A percentile compares a stretch with the other conserved stretches of the same genome.
phyloP scores from a whole-genome alignment of 257 asterid species.

The Nicotiana noctiflora region DNA sequence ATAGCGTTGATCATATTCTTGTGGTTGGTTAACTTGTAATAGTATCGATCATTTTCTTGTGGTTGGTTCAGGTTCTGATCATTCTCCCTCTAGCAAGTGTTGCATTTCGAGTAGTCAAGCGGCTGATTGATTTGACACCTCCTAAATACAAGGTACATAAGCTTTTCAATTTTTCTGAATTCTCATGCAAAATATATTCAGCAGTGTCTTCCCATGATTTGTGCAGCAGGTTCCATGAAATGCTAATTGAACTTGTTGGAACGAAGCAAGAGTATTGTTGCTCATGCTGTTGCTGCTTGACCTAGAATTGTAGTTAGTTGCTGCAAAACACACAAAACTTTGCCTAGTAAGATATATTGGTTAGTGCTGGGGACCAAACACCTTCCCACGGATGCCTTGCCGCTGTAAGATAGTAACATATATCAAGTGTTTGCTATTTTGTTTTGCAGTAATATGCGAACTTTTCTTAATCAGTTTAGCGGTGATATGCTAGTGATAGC shows the following conservation, averaged over 20 bases:
- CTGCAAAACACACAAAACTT: not conserved
- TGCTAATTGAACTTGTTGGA: not conserved
- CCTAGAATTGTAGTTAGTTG: not conserved
- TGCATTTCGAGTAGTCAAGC: slow-evolving; percentile 68
- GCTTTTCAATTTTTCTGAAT: not conserved
- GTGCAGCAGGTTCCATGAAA: not conserved
- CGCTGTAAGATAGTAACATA: not conserved
- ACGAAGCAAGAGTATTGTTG: not conserved
- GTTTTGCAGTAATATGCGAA: not conserved
- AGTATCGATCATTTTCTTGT: slow-evolving; percentile 8
- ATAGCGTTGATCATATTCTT: not conserved
- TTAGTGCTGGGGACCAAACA: not conserved
- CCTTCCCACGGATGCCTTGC: not conserved
- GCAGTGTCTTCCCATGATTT: not conserved
- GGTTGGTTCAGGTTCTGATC: slow-evolving; percentile 58
- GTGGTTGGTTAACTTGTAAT: not conserved
- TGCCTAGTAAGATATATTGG: not conserved
- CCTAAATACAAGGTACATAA: slow-evolving; percentile 65
- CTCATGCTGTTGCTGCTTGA: not conserved
- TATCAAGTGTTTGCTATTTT: not conserved
- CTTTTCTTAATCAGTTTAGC: not conserved
- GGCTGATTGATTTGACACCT: slow-evolving; percentile 83
- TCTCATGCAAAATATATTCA: not conserved
- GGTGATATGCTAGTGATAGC: not conserved
- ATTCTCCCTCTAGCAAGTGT: slow-evolving; percentile 86